phyloP scores from a whole-genome alignment of 2,329 filamentous ascomycete genomes.

The Aspergillus neotritici region DNA sequence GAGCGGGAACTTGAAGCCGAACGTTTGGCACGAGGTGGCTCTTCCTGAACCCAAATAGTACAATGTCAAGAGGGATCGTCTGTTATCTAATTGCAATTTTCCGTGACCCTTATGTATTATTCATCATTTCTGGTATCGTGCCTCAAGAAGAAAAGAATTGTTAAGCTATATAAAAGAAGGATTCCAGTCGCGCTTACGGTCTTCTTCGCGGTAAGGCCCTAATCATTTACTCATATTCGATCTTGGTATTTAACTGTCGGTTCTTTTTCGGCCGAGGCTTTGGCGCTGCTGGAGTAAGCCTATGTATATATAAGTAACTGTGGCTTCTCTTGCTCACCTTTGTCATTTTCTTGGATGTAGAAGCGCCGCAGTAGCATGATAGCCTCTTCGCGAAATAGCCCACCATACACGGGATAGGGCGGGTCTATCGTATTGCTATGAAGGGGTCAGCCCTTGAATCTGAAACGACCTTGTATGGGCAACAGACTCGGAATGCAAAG shows the following conservation, averaged over 20 bases:
- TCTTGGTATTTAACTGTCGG: conserved; percentile 57
- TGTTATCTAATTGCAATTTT: conserved; percentile 20
- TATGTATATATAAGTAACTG: neutral
- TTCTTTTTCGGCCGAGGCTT: conserved; percentile 61
- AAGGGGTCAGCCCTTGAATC: conserved; percentile 7
- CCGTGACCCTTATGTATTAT: neutral
- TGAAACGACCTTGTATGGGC: conserved; percentile 5
- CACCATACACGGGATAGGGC: conserved; percentile 77
- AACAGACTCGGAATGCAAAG: conserved; percentile 65
- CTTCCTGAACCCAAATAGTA: conserved; percentile 11
- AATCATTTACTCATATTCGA: conserved; percentile 27
- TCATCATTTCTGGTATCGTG: no score
- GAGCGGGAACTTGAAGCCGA: conserved; percentile 89
- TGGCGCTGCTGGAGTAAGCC: conserved; percentile 43
- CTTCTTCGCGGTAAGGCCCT: neutral
- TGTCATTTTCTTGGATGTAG: conserved; percentile 96
- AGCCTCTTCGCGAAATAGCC: conserved; percentile 84
- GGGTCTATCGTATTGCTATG: conserved; percentile 64
- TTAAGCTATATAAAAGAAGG: no score
- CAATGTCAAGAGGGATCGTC: conserved; percentile 6
- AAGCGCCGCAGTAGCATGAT: conserved; percentile 89
- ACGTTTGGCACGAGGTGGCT: conserved; percentile 37
- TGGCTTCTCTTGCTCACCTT: conserved; percentile 53
- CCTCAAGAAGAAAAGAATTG: no score
- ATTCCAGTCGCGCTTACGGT: conserved; percentile 3